phyloP scores from a whole-genome alignment of 371 early-diverging fungal species.

The Rhizopus sp. region DNA sequence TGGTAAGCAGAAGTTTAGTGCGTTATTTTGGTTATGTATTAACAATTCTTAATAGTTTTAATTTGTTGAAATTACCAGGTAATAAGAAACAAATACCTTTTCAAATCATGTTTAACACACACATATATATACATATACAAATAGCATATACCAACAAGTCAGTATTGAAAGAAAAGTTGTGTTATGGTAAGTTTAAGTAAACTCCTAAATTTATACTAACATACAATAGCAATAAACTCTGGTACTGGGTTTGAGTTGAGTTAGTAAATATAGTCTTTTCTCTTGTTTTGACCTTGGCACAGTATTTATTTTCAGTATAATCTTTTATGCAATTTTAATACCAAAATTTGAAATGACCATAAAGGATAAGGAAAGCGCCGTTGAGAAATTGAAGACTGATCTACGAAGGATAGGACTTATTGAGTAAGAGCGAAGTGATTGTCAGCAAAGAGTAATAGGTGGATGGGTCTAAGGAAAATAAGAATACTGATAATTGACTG shows the following conservation, averaged over 20 bases:
- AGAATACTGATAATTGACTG: too few species aligned
- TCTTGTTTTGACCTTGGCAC: too few species aligned
- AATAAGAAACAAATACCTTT: constrained; percentile 4
- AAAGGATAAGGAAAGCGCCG: too few species aligned
- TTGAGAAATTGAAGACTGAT: too few species aligned
- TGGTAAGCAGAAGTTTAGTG: constrained; percentile 28
- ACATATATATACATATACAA: not conserved
- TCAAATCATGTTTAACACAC: not conserved
- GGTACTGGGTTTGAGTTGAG: constrained; percentile 59
- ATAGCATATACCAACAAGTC: constrained; percentile 57
- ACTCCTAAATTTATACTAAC: not conserved
- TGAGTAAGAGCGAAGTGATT: too few species aligned
- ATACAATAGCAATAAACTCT: constrained; percentile 45
- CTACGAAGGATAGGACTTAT: too few species aligned
- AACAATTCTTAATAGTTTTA: constrained; percentile 71
- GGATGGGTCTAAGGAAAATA: too few species aligned
- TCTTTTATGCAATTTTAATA: too few species aligned
- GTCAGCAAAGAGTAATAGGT: too few species aligned
- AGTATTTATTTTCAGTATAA: too few species aligned
- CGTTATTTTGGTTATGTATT: constrained; percentile 2
- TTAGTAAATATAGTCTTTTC: constrained; percentile 4
- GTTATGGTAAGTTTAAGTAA: constrained; percentile 41
- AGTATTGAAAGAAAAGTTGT: constrained; percentile 52
- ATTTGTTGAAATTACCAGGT: constrained; percentile 86
- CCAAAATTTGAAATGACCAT: too few species aligned